Conservation (phyloP, 164 flowering plant genomes). For the Stephania yunnanensis region DNA sequence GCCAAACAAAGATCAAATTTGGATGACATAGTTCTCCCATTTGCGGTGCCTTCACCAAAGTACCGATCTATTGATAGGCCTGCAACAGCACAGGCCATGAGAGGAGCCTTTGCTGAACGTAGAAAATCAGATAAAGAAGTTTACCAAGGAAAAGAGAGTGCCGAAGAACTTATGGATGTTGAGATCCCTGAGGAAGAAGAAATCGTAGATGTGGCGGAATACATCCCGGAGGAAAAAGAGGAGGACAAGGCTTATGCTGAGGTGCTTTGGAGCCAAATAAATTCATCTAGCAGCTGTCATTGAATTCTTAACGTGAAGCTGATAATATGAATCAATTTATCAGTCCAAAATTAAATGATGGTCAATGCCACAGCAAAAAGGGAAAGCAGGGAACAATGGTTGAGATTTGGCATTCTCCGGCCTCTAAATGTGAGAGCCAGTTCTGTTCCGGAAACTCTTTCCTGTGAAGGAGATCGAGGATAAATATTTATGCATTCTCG, state of each 20-base stretch:
- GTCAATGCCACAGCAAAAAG: too few relatives aligned
- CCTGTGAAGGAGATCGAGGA: too few relatives aligned
- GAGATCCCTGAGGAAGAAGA: slow-evolving; percentile 47
- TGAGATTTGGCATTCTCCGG: too few relatives aligned
- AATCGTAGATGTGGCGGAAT: slow-evolving; percentile 24
- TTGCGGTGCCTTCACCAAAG: slow-evolving; percentile 75
- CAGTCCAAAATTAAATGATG: neutral
- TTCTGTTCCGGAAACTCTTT: too few relatives aligned
- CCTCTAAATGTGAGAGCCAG: too few relatives aligned
- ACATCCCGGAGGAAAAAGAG: slow-evolving; percentile 41
- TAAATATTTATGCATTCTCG: too few relatives aligned
- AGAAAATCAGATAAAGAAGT: slow-evolving; percentile 26
- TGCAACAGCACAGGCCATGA: slow-evolving; percentile 73
- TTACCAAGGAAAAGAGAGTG: slow-evolving; percentile 10
- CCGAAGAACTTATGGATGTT: slow-evolving; percentile 32
- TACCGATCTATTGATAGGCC: slow-evolving; percentile 56
- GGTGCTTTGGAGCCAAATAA: slow-evolving; percentile 73
- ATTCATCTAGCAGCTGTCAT: slow-evolving; percentile 32
- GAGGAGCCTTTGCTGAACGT: slow-evolving; percentile 47
- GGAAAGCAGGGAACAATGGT: too few relatives aligned
- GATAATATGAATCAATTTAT: neutral
- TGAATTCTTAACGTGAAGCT: neutral
- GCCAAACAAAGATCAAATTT: slow-evolving; percentile 20
- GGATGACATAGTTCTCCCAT: slow-evolving; percentile 68
- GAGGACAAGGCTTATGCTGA: slow-evolving; percentile 76